Base-by-base conservation (phyloP, 148 eudicot genomes). In the Salicornia ramosissima region DNA sequence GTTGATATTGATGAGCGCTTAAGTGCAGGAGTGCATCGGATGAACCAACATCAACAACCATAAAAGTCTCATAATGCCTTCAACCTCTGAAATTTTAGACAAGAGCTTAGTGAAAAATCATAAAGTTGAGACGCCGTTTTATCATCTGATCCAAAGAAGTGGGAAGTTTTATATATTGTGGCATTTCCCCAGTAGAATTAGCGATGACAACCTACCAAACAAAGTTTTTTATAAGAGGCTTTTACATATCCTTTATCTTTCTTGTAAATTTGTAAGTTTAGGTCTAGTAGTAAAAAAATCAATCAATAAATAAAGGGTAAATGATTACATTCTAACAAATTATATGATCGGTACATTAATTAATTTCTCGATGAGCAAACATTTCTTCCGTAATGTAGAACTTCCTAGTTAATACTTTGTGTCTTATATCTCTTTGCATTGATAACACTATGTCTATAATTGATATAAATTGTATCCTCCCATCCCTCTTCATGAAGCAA, bases 1-100 rank as follows among this genome's bases (percentile, higher is more conserved):
- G n/a, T 40, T 67, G 76, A 78, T n/a, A 29, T 73, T 28, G 65
- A 69, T 34, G 77, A 73, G 28, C 81, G 69, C 3, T 55, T 78
- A 16, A 64, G 43, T 33, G 73, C 64, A 16, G 76, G 68, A 52
- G 31, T 26, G 36, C 57, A 65, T 49, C 80, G 65, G 24, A 71
- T 50, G 71, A 71, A 52, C 45, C 55, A 64, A 47, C 65, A 57
- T 60, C 75, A 59, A 47, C 46, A 16, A n/a, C 75, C 47, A 21
- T 21, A 54, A 56, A 65, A 14, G 45, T 60, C 28, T 58, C 71
- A 49, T 33, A 45, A 77, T 51, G 16, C 45, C 31, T 71, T 66
- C 65, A 72, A 66, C 52, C 28, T 46, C 21, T 42, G 22, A 39
- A 36, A 39, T 18, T 21, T 8, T 31, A 19, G 28, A 21, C 29